phyloP scores from a whole-genome alignment of 352 stramenopile genomes.

The Pythium monospermum region DNA sequence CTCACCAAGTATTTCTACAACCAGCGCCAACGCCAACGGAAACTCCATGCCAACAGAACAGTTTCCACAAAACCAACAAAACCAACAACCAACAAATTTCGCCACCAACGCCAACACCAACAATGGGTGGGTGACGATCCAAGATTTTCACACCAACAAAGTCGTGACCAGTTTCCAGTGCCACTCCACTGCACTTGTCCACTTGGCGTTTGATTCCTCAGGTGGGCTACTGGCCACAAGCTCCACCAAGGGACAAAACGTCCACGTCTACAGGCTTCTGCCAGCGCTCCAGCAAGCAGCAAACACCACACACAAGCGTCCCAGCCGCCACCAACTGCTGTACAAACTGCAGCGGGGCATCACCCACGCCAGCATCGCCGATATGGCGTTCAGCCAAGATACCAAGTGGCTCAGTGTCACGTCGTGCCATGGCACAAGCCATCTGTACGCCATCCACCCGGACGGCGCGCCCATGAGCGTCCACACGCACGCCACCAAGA shows the following conservation, averaged over 20 bases:
- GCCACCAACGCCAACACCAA: conserved; percentile 21
- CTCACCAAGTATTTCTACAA: conserved; percentile 33
- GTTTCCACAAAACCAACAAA: conserved; percentile 1
- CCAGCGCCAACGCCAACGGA: conserved; percentile 17
- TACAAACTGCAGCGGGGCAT: conserved; percentile 88
- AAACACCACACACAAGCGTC: conserved; percentile 13
- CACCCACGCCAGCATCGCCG: conserved; percentile 78
- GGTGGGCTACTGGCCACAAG: conserved; percentile 74
- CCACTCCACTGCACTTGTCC: conserved; percentile 67
- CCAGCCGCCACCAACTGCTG: conserved; percentile 44
- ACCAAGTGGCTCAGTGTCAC: conserved; percentile 85
- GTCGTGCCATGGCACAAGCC: conserved; percentile 78
- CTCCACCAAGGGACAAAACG: conserved; percentile 81
- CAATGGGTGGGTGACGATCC: conserved; percentile 62
- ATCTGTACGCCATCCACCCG: conserved; percentile 77
- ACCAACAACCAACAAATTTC: conserved; percentile 9
- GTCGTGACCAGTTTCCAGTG: conserved; percentile 73
- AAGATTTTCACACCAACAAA: conserved; percentile 55
- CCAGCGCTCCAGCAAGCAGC: conserved; percentile 37
- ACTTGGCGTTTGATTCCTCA: conserved; percentile 70
- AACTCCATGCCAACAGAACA: neutral
- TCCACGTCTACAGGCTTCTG: conserved; percentile 78
- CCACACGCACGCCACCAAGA: conserved; percentile 54
- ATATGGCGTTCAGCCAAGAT: conserved; percentile 80
- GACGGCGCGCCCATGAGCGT: conserved; percentile 62